Conservation (phyloP, 2,329 filamentous ascomycete species). For the Ophiostoma triangulosporum region DNA sequence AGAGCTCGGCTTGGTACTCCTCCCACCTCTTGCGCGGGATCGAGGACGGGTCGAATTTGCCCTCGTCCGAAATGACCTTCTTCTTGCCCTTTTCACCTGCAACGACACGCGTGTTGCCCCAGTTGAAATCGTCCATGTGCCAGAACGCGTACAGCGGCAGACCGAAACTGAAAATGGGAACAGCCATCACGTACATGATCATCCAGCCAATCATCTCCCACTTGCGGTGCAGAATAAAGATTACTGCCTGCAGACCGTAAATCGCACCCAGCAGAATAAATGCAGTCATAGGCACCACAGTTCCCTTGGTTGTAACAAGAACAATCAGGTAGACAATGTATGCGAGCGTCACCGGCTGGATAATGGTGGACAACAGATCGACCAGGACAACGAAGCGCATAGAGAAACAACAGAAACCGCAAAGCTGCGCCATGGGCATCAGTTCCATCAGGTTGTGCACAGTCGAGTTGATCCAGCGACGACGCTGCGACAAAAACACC, state of each 20-base stretch:
- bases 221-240: constrained; percentile 91
- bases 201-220: constrained; percentile 99
- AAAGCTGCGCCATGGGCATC: constrained; percentile 83
- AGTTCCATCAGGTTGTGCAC: constrained; percentile 96
- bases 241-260: constrained; percentile 91
- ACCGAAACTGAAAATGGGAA: constrained; percentile 81
- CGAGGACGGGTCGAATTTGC: constrained; percentile 85
- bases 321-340: constrained; percentile 88
- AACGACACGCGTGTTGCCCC: constrained; percentile 97
- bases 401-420: constrained; percentile 99
- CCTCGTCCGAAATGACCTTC: constrained; percentile 87
- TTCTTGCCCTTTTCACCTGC: constrained; percentile 88
- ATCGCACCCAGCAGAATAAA: constrained; percentile 90
- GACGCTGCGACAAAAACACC: constrained; percentile 94
- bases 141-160: constrained; percentile 93
- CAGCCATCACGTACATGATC: constrained; percentile 83
- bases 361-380: constrained; percentile 79
- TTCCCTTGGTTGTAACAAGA: constrained; percentile 46
- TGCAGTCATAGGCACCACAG: constrained; percentile 64
- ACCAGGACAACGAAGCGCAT: constrained; percentile 98
- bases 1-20: constrained; percentile 94
- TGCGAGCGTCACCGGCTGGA: constrained; percentile 80
- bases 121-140: constrained; percentile 99
- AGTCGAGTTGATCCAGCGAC: constrained; percentile 98
- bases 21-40: constrained; percentile 99